A percentile compares a stretch with the other conserved stretches of the same genome.
Conservation (phyloP, 176 grass and related monocot species). For the Hordeum marinum region DNA sequence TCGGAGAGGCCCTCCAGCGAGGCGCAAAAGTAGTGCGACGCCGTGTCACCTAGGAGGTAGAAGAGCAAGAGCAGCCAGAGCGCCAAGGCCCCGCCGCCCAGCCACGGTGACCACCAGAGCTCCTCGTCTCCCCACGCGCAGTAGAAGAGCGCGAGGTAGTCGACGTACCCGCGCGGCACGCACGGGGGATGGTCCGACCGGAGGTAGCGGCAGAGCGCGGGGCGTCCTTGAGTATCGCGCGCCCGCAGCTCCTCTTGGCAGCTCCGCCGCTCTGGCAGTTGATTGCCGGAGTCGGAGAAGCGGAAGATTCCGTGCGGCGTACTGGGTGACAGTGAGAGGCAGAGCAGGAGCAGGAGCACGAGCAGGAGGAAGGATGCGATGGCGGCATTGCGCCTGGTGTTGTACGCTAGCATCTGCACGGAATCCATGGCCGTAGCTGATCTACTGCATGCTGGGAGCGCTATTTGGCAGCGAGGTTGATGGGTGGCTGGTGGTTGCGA, state of each 20-base stretch:
- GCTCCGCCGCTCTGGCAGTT: background rate
- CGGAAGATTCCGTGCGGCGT: too few species aligned
- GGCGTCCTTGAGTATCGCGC: slow-evolving; percentile 17
- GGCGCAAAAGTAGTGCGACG: too few species aligned
- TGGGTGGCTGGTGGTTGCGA: too few species aligned
- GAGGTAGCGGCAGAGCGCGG: slow-evolving; percentile 37
- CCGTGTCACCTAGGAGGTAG: slow-evolving; percentile 81
- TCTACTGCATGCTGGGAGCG: too few species aligned
- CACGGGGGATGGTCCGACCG: slow-evolving; percentile 23
- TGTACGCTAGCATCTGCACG: too few species aligned
- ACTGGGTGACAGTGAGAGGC: too few species aligned
- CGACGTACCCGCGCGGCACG: slow-evolving; percentile 45
- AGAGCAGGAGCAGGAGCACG: too few species aligned
- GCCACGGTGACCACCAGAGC: background rate
- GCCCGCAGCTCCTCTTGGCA: slow-evolving; percentile 32
- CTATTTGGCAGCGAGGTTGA: too few species aligned
- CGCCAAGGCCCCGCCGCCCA: slow-evolving; percentile 26
- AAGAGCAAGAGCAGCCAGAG: slow-evolving; percentile 68
- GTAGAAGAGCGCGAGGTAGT: slow-evolving; percentile 70
- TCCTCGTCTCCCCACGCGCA: slow-evolving; percentile 20
- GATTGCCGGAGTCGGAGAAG: too few species aligned
- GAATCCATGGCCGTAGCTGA: too few species aligned
- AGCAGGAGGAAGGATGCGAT: too few species aligned
- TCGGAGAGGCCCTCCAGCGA: slow-evolving; percentile 47
- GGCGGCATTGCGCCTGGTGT: too few species aligned